Base-by-base conservation (phyloP, 495 filamentous ascomycete genomes). In the Podospora appendiculata region DNA sequence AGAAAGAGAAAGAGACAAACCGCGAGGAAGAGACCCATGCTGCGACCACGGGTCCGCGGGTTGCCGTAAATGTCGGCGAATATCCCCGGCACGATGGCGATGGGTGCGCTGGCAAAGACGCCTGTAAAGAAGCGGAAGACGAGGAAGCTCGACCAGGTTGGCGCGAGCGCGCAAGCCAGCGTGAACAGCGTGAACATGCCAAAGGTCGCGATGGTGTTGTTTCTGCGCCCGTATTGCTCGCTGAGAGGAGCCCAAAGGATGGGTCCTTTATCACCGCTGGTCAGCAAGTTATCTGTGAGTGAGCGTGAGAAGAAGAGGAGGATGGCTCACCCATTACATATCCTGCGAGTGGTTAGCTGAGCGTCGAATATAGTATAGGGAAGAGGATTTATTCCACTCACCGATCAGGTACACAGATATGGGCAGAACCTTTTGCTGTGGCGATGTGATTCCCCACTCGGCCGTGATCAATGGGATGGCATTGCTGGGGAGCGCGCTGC, bases 391-490 rank as follows among this genome's bases (percentile, higher is more conserved):
- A 8, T n/a, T 35, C 16, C 16, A 53, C 61, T 50, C 17, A 63
- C 61, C 88, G 19, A 90, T 72, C 0, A 90, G 71, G 52, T 82
- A 93, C 1, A 90, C 79, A 0, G 86, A 87, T 0, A 86, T 88
- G 10, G 88, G 88, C 7, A 93, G 72, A n/a, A 87, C 81, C 10
- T 82, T 70, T 14, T 78, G 70, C 41, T 70, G 67, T 41, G 83
- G 60, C 36, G 79, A 76, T 3, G 72, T 75, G 48, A 89, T 67
- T 47, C 74, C 51, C 68, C 83, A 89, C 50, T 84, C 73, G 8
- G 66, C 56, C 0, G 75, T 67, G 14, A 87, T 85, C 45, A 72
- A 77, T 5, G 71, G 72, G 40, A 79, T 80, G 40, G 80, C 79
- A 57, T 80, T 84, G 51, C 80, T 80, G 2, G 86, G 83, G 13